Percentiles rank a stretch among this genome's conserved stretches.
Evolutionary conservation across 768 basidiomycete species (phyloP).

Genomic region (Termitomyces sp.): DNA sequence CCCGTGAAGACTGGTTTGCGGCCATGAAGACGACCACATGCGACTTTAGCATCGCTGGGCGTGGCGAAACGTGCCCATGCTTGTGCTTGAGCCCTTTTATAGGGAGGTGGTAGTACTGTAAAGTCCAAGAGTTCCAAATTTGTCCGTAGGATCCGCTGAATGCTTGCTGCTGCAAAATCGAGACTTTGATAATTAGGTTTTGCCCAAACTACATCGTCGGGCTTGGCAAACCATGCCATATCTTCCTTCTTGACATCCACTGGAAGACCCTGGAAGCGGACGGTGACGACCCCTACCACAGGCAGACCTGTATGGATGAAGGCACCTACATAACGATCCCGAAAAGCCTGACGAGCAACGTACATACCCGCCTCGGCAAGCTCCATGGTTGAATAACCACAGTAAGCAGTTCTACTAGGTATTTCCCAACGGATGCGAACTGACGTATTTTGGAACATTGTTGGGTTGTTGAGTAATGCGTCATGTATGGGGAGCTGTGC

Average conservation of each 20-base stretch:
- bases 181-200: constrained; percentile 40
- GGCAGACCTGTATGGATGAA: constrained; percentile 54
- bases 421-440: constrained; percentile 61
- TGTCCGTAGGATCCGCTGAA: constrained; percentile 36
- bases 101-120: constrained; percentile 48
- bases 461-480: constrained; percentile 27
- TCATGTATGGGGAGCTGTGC: constrained; percentile 46
- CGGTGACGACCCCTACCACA: constrained; percentile 53
- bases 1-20: constrained; percentile 44
- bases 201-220: constrained; percentile 49
- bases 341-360: constrained; percentile 30
- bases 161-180: constrained; percentile 34
- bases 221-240: constrained; percentile 41
- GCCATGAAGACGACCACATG: constrained; percentile 43
- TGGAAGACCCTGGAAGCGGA: constrained; percentile 57
- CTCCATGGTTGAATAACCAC: constrained; percentile 51
- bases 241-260: constrained; percentile 35
- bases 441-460: constrained; percentile 46
- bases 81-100: constrained; percentile 36
- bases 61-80: constrained; percentile 57
- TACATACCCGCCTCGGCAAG: constrained; percentile 51
- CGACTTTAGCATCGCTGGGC: constrained; percentile 47
- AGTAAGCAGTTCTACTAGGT: constrained; percentile 54
- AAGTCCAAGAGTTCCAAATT: constrained; percentile 34
- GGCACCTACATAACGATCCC: constrained; percentile 42